Base-by-base conservation (phyloP, 768 basidiomycete species). In the Calocybe cyanea region DNA sequence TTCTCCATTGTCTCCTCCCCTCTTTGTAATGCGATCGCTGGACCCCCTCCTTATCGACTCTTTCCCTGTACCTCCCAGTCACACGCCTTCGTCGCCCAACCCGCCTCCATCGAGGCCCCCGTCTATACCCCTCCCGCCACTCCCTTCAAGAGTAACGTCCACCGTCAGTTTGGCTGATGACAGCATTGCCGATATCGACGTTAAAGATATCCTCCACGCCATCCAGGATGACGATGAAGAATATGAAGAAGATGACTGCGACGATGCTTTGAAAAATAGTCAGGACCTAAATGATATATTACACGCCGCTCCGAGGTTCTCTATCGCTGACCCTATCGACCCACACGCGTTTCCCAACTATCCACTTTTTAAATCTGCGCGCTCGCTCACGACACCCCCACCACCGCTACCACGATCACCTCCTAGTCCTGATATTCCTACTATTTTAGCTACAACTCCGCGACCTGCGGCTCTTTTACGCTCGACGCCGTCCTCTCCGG, bases 41-140 rank as follows among this genome's bases (percentile, higher is more conserved):
- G 52, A 53, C 20, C 17, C 49, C 0, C 23, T 42, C 23, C 63
- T 72, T 21, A 60, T 74, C 43, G 65, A 71, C 49, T 59, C 68
- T 2, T 72, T 75, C 46, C 72, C 73, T 2, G 53, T 48, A 1
- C 71, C 72, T 13, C 73, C 75, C 0, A 64, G 71, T 0, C 67
- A 69, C 51, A 72, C 73, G 39, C 71, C 71, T 1, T 37, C 57
- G 3, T 58, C 63, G n/a, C 21, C 55, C 41, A 78, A 81, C 44
- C 83, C 81, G 0, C 82, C 83, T 0, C 80, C 76, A 0, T 78
- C 78, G 0, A 68, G 64, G 1, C 84, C 83, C 0, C 84, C 84
- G 0, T 63, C 70, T 0, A 54, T 68, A 0, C 83, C 85, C 0
- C 72, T 86, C 2, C 85, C 85, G 0, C 82, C 85, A 2, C 85